phyloP scores from a whole-genome alignment of 257 asterid species.

The Plantago ovata region DNA sequence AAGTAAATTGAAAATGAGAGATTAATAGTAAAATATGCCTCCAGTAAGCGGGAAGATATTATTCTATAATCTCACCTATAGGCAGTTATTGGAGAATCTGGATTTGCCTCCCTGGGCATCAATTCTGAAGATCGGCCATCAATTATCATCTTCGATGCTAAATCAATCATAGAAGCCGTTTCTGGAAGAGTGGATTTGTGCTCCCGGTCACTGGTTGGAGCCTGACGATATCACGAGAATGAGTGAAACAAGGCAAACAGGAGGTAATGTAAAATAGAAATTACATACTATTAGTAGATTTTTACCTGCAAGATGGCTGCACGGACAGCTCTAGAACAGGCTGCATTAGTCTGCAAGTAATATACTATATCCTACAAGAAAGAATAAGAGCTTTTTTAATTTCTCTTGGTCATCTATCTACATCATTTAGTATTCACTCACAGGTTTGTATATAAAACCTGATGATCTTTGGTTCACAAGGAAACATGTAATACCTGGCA shows the following conservation, averaged over 20 bases:
- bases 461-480: not conserved
- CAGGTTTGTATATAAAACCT: not conserved
- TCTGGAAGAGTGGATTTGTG: conserved; percentile 74
- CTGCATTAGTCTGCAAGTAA: conserved; percentile 86
- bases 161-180: conserved; percentile 82
- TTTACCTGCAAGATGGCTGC: conserved; percentile 90
- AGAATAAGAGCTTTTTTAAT: not conserved
- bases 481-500: conserved; percentile 57
- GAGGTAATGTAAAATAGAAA: not conserved
- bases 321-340: conserved; percentile 96
- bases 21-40: no score
- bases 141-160: conserved; percentile 73
- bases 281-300: not conserved
- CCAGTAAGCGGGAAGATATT: not conserved
- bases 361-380: conserved; percentile 69
- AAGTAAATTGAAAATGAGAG: not conserved
- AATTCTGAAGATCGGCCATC: conserved; percentile 73
- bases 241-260: not conserved
- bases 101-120: conserved; percentile 83
- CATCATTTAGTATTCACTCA: not conserved
- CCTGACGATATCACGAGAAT: conserved; percentile 39
- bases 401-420: not conserved
- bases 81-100: conserved; percentile 76
- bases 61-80: conserved; percentile 42
- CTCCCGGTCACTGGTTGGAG: conserved; percentile 94